Conservation (phyloP, 2,329 filamentous ascomycete species). For the Alternaria solani region DNA sequence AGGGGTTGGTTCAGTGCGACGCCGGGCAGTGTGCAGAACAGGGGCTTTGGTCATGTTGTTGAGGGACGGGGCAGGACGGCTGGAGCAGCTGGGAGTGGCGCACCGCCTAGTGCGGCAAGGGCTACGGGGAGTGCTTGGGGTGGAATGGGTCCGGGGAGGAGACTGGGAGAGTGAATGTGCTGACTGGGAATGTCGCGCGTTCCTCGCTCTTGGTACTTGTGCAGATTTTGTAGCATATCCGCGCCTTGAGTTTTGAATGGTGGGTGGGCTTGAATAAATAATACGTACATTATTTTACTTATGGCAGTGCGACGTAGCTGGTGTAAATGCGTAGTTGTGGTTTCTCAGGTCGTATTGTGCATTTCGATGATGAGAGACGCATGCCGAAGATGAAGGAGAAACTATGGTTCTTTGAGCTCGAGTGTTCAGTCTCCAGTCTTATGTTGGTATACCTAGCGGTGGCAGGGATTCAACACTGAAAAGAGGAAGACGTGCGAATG, state of each 20-base stretch:
- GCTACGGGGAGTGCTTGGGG: constrained; percentile 37
- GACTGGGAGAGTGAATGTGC: constrained; percentile 34
- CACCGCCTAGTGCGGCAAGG: constrained; percentile 27
- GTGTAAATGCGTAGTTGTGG: not conserved
- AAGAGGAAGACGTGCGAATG: too few relatives aligned
- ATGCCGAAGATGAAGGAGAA: rapidly evolving
- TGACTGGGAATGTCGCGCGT: constrained; percentile 12
- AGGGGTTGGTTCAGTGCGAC: constrained; percentile 68
- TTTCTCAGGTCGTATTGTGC: not conserved
- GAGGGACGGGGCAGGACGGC: constrained; percentile 39
- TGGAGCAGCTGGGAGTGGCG: constrained; percentile 23
- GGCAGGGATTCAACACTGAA: rapidly evolving
- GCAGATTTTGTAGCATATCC: not conserved
- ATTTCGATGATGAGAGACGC: too few relatives aligned
- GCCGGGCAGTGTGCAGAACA: constrained; percentile 55
- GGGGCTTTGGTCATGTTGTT: constrained; percentile 70
- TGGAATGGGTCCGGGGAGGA: constrained; percentile 42
- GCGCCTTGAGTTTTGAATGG: not conserved
- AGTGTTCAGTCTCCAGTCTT: too few relatives aligned
- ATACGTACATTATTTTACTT: not conserved
- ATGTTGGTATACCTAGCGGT: too few relatives aligned
- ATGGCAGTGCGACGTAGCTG: rapidly evolving
- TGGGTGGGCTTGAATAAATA: not conserved
- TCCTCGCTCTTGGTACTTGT: not conserved
- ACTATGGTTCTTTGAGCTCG: rapidly evolving